Evolutionary conservation across 2,329 filamentous ascomycete species (phyloP), one percentile per base, ranked within the genome.

Genomic region (Aspergillus bombycis): DNA sequence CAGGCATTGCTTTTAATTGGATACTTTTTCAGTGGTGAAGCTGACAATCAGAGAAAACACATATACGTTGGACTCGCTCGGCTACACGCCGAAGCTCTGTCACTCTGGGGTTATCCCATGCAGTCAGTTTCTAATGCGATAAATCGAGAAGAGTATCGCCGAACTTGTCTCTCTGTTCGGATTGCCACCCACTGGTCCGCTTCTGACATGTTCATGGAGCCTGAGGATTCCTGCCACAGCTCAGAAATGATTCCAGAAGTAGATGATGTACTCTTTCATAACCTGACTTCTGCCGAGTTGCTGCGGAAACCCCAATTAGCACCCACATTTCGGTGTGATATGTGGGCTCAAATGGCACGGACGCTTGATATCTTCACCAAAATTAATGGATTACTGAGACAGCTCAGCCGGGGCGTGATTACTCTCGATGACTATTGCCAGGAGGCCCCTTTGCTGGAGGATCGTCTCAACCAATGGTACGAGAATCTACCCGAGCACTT

Each of bases 291-390:
- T 14, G 61, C 26, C 19, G 26, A 63, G 10, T 60, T 62, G 3
- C 10, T 64, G 30, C 57, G 56, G 21, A 53, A 58, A 16, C 21
- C 28, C n/a, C 21, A 28, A n/a, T 30, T 56, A 12, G 30, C 62
- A 21, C 45, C 46, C 10, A 32, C 58, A n/a, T 62, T 43, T 7
- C 52, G 62, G n/a, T 66, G 57, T 54, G 65, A 67, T 26, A 68
- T 71, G 69, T 70, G 68, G 68, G 67, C 68, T 21, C 63, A 67
- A 16, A 70, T 70, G 68, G 67, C 67, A 7, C 60, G 56, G 28
- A 66, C 65, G 8, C 61, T 70, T 10, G 58, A 63, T 4, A 68
- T 69, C 6, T 70, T 66, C 36, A 66, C 68, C 34, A 65, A 61
- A 28, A 65, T 68, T 2, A 70, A 62, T 38, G 58, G 57, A 5